A percentile compares a stretch with the other conserved stretches of the same genome.
These are phyloP conservation scores for Yamadazyma insecticola DNA, from an alignment of 805 yeast species.

Conservation along the genomic window DNA sequence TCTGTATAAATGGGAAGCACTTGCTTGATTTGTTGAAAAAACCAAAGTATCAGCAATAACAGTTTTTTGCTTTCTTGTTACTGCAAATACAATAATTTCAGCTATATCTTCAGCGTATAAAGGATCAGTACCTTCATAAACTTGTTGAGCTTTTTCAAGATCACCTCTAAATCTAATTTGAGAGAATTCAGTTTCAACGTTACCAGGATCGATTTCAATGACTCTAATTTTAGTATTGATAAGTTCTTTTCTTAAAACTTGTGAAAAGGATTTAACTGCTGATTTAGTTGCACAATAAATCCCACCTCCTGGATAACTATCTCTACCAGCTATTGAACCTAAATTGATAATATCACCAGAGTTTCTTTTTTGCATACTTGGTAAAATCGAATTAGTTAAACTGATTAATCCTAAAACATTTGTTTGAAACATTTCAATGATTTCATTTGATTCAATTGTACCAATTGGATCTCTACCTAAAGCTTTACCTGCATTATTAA, in stretches of 20 bases:
- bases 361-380: constrained; percentile 64
- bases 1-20: constrained; percentile 57
- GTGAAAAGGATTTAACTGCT: constrained; percentile 67
- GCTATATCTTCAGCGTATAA: constrained; percentile 70
- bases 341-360: constrained; percentile 69
- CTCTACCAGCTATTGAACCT: constrained; percentile 78
- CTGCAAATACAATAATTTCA: constrained; percentile 62
- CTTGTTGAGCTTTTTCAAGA: constrained; percentile 52
- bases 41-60: constrained; percentile 79
- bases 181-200: constrained; percentile 75
- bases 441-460: constrained; percentile 55
- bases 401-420: constrained; percentile 84
- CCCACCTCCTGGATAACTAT: constrained; percentile 75
- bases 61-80: constrained; percentile 64
- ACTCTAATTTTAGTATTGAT: constrained; percentile 66
- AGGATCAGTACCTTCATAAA: constrained; percentile 67
- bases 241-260: constrained; percentile 69
- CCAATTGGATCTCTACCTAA: constrained; percentile 78
- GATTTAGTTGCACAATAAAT: constrained; percentile 75
- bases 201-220: constrained; percentile 74
- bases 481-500: constrained; percentile 80
- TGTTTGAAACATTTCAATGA: constrained; percentile 74
- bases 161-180: constrained; percentile 64
- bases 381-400: constrained; percentile 74
- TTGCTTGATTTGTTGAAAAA: constrained; percentile 83